Conservation (phyloP, 495 filamentous ascomycete genomes). For the Penicillium paxilli region DNA sequence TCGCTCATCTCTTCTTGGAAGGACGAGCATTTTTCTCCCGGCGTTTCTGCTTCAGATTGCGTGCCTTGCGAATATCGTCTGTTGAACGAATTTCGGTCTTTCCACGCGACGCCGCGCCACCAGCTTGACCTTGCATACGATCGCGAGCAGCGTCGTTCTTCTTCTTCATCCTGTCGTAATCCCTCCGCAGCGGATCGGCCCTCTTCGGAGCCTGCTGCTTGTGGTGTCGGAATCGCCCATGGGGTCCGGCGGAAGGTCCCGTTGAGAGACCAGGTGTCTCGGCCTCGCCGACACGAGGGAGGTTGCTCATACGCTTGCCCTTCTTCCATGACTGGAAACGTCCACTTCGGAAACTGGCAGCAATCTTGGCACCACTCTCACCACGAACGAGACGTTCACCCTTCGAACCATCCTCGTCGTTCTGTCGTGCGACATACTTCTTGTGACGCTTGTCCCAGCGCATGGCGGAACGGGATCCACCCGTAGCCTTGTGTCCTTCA, state of each 20-base stretch:
- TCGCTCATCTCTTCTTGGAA: slow-evolving; percentile 53
- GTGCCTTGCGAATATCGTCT: slow-evolving; percentile 81
- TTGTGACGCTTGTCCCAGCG: slow-evolving; percentile 96
- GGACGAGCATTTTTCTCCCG: slow-evolving; percentile 90
- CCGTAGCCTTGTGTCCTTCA: slow-evolving; percentile 76
- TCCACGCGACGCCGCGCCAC: slow-evolving; percentile 60
- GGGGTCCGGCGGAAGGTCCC: slow-evolving; percentile 24
- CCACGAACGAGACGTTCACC: slow-evolving; percentile 82
- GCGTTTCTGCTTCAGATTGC: slow-evolving; percentile 71
- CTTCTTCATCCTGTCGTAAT: slow-evolving; percentile 90
- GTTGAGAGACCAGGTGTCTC: slow-evolving; percentile 54
- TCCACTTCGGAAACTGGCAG: slow-evolving; percentile 87
- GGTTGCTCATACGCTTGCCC: slow-evolving; percentile 71
- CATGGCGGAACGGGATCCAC: slow-evolving; percentile 69
- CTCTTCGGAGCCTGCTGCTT: slow-evolving; percentile 84
- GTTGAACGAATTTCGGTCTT: slow-evolving; percentile 78
- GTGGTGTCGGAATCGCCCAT: slow-evolving; percentile 68
- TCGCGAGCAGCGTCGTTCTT: slow-evolving; percentile 83
- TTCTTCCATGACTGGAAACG: slow-evolving; percentile 91
- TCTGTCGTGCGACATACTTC: slow-evolving; percentile 87
- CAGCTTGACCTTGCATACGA: slow-evolving; percentile 40
- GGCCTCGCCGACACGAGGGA: slow-evolving; percentile 79
- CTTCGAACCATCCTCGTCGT: slow-evolving; percentile 92
- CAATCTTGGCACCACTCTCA: slow-evolving; percentile 93
- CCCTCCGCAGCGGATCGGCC: slow-evolving; percentile 84